Percentiles rank a stretch among this genome's conserved stretches.
Evolutionary conservation across 2,329 filamentous ascomycete species (phyloP).

Genomic region (Bimuria novae-zelandiae): DNA sequence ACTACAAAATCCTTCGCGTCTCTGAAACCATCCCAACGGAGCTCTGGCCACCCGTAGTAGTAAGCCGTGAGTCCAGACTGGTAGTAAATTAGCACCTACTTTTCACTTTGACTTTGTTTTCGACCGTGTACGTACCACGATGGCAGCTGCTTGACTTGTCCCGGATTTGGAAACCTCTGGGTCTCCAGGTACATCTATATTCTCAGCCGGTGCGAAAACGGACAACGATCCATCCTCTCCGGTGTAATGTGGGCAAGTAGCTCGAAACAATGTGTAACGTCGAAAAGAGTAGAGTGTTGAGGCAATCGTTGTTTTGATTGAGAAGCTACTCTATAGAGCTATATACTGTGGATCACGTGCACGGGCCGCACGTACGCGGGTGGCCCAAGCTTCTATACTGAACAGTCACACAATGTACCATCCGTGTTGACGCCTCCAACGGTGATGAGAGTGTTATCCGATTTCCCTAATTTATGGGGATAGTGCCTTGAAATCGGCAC

Average conservation of each 20-base stretch:
- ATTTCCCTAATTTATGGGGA: constrained; percentile 7
- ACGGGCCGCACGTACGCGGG: too few species aligned
- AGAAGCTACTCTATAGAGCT: too few species aligned
- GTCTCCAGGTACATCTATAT: neutral
- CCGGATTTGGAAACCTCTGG: neutral
- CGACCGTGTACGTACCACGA: constrained; percentile 10
- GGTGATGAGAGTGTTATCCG: constrained; percentile 5
- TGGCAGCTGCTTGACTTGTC: constrained; percentile 11
- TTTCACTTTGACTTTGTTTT: neutral
- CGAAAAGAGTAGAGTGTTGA: too few species aligned
- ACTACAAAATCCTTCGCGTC: constrained; percentile 9
- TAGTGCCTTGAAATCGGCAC: neutral
- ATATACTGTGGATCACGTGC: too few species aligned
- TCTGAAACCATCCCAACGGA: neutral
- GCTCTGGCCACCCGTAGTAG: neutral
- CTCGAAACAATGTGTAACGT: too few species aligned
- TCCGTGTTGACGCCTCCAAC: constrained; percentile 6
- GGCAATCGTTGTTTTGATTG: too few species aligned
- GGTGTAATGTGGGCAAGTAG: neutral
- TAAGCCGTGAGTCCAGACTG: constrained; percentile 12
- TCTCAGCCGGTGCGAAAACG: constrained; percentile 4
- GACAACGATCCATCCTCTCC: constrained; percentile 6
- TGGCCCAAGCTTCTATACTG: too few species aligned
- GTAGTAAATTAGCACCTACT: neutral
- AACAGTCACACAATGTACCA: neutral